These are phyloP conservation scores for Warburgia ugandensis DNA, from an alignment of 164 flowering plant species.

Conservation along the genomic window DNA sequence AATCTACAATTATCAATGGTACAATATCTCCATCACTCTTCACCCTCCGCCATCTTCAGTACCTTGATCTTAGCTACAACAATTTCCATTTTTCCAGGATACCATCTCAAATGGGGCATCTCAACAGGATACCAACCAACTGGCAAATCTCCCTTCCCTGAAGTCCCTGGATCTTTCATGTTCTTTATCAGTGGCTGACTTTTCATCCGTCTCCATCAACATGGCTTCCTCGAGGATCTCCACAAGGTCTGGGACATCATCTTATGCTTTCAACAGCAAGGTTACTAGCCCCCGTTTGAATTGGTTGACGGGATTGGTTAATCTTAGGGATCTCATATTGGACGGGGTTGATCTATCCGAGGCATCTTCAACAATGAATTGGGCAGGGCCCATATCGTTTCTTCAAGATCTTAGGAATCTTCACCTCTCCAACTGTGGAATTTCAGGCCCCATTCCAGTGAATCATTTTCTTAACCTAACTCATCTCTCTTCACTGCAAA, in stretches of 20 bases:
- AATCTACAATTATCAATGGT: conserved; percentile 10
- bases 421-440: conserved; percentile 13
- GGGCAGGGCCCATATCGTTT: conserved; percentile 13
- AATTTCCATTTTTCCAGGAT: conserved; percentile 14
- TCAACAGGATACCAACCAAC: conserved; percentile 12
- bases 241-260: neutral
- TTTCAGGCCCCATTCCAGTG: conserved; percentile 14
- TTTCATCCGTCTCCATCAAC: conserved; percentile 5
- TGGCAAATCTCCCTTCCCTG: conserved; percentile 14
- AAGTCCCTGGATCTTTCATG: conserved; percentile 16
- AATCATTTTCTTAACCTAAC: conserved; percentile 10
- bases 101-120: conserved; percentile 4
- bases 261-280: conserved; percentile 4
- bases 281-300: conserved; percentile 1
- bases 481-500: conserved; percentile 4
- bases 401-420: conserved; percentile 11
- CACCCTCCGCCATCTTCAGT: conserved; percentile 8
- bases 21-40: conserved; percentile 16
- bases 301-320: conserved; percentile 11
- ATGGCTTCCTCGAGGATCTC: conserved; percentile 3
- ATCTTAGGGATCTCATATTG: conserved; percentile 13
- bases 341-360: conserved; percentile 14
- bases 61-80: conserved; percentile 19
- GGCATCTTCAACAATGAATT: conserved; percentile 3
- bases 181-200: neutral